Conservation (phyloP, 1,284 basidiomycete genomes). For the Cerioporus squamosus region DNA sequence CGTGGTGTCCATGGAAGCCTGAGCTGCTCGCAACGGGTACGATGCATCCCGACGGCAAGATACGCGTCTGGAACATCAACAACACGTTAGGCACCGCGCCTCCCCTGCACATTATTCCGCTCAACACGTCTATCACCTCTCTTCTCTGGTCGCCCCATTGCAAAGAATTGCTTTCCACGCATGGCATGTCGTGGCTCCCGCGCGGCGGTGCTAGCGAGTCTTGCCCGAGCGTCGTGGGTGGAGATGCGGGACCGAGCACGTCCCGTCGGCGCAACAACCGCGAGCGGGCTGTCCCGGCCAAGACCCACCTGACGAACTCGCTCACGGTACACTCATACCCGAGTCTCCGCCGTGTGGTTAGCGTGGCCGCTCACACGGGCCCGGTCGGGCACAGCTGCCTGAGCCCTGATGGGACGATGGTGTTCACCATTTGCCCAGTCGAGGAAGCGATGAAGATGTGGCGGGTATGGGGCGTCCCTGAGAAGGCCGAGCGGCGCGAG, state of each 20-base stretch:
- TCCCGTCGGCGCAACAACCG: constrained; percentile 17
- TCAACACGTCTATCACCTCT: constrained; percentile 67
- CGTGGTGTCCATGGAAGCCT: constrained; percentile 79
- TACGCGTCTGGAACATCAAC: constrained; percentile 60
- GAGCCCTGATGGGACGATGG: constrained; percentile 40
- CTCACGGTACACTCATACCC: constrained; percentile 53
- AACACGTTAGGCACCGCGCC: constrained; percentile 47
- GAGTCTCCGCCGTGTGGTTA: constrained; percentile 36
- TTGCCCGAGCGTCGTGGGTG: constrained; percentile 16
- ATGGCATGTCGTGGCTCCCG: constrained; percentile 49
- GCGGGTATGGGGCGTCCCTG: constrained; percentile 40
- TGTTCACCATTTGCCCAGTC: constrained; percentile 42
- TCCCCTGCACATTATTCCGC: constrained; percentile 52
- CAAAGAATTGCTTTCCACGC: constrained; percentile 70
- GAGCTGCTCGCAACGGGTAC: constrained; percentile 73
- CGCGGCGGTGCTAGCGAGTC: constrained; percentile 23
- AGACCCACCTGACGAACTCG: constrained; percentile 50
- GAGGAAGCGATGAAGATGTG: constrained; percentile 50
- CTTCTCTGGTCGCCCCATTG: constrained; percentile 69
- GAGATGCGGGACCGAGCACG: constrained; percentile 15
- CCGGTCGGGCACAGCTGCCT: constrained; percentile 41
- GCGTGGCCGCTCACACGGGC: constrained; percentile 38
- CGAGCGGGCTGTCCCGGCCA: constrained; percentile 25
- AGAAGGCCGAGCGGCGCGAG: constrained; percentile 29
- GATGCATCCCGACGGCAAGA: constrained; percentile 66